Base-by-base conservation (phyloP, 2,329 filamentous ascomycete genomes). In the Chaetomium sp. region DNA sequence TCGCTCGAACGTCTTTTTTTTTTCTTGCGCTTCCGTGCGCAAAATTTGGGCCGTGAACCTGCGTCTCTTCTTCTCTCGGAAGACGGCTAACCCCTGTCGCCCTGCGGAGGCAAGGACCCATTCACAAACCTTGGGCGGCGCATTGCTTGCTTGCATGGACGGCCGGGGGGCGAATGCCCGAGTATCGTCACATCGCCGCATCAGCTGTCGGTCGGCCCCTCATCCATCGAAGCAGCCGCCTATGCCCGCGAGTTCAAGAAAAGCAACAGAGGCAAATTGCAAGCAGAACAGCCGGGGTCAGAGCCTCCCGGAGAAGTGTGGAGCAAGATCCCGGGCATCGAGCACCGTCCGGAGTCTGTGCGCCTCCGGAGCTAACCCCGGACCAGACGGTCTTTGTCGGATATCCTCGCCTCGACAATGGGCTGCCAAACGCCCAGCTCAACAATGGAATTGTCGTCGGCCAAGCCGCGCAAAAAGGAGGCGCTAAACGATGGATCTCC, bases 381-480 rank as follows among this genome's bases (percentile, higher is more conserved):
- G 59, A 63, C 61, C 62, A 68, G 19, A 64, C 62, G 63, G 63
- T 59, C 53, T 47, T 58, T 59, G 63, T 65, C 62, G 62, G 61
- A 68, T 59, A 62, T 61, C 61, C 61, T 64, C 61, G 59, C 63
- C 58, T 60, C 59, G 34, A 56, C 41, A 59, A 50, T 58, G 12
- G 60, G 61, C 55, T 57, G 57, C 56, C 61, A 62, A 61, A 62
- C 60, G 60, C 59, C 51, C 45, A 44, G 19, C 19, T 41, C 46
- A 56, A 55, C 61, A 58, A 61, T 61, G 49, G 53, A 42, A 47
- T 60, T 55, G 51, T 58, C 49, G 53, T 44, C 57, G 49, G 41
- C 47, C 10, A 34, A 43, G 49, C 14, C 42, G 35, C 44, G 33
- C 32, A 32, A 37, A 35, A 35, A 32, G 19, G 19, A 27, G 12